These are phyloP conservation scores for Inga laurina DNA, from an alignment of 306 rosid species.

Conservation along the genomic window DNA sequence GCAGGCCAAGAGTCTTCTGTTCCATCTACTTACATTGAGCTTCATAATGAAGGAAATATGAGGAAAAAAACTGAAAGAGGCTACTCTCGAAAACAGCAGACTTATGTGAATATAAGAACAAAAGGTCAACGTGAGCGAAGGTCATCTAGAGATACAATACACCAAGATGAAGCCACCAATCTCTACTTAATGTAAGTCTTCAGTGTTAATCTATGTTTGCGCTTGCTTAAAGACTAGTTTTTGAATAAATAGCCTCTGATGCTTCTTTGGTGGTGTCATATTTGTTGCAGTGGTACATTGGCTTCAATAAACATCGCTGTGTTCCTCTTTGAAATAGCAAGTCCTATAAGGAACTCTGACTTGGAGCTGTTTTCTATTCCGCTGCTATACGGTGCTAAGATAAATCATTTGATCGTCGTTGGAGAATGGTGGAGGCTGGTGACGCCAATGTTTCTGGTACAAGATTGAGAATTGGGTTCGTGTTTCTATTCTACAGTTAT, in stretches of 20 bases:
- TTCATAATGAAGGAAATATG: conserved; percentile 31
- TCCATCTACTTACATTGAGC: conserved; percentile 41
- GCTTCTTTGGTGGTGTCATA: conserved; percentile 26
- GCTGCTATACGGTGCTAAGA: conserved; percentile 82
- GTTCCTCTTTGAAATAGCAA: conserved; percentile 86
- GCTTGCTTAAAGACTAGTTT: conserved; percentile 1
- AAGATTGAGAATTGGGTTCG: conserved; percentile 73
- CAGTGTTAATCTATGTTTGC: not conserved
- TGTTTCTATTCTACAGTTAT: conserved; percentile 60
- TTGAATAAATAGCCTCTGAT: conserved; percentile 4
- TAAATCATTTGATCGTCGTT: conserved; percentile 71
- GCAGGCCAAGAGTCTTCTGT: conserved; percentile 29
- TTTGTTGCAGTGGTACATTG: conserved; percentile 73
- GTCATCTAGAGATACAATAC: conserved; percentile 36
- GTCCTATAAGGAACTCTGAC: conserved; percentile 75
- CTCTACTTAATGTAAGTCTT: conserved; percentile 64
- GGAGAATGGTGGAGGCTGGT: conserved; percentile 99
- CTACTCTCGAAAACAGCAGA: conserved; percentile 25
- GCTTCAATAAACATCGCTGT: conserved; percentile 83
- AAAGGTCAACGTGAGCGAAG: conserved; percentile 18
- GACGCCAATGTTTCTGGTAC: conserved; percentile 99
- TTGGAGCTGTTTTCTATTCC: conserved; percentile 73
- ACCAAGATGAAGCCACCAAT: conserved; percentile 51
- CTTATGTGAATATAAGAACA: conserved; percentile 32
- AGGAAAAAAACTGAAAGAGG: conserved; percentile 28